Conservation (phyloP, 345 rosid genomes). For the Dipteronia sinensis region DNA sequence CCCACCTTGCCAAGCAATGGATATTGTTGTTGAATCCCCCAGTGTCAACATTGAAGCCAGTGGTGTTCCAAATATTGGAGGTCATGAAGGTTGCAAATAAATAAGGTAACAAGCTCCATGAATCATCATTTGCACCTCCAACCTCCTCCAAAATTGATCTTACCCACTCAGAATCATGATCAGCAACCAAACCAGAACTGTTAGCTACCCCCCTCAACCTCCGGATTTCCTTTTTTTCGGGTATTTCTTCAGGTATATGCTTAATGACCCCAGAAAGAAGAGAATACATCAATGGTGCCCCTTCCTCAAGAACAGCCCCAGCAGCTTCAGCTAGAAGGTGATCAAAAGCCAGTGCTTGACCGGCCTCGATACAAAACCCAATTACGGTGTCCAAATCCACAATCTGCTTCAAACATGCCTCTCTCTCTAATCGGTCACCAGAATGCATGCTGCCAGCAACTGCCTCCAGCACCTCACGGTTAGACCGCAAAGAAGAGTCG, state of each 20-base stretch:
- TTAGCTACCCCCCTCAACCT: constrained; percentile 82
- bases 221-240: constrained; percentile 83
- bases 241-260: constrained; percentile 86
- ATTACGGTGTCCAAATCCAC: constrained; percentile 91
- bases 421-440: constrained; percentile 90
- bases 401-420: constrained; percentile 75
- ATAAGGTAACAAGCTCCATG: constrained; percentile 94
- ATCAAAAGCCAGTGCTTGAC: constrained; percentile 95
- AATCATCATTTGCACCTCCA: constrained; percentile 90
- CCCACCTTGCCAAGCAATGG: constrained; percentile 91
- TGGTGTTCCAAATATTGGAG: constrained; percentile 82
- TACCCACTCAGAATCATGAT: constrained; percentile 98
- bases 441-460: constrained; percentile 95
- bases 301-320: constrained; percentile 84
- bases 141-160: constrained; percentile 87
- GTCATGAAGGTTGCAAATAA: constrained; percentile 87
- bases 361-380: constrained; percentile 95
- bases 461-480: constrained; percentile 81
- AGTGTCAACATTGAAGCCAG: constrained; percentile 88
- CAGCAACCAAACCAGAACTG: constrained; percentile 49
- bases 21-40: constrained; percentile 97
- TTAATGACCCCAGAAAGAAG: constrained; percentile 73
- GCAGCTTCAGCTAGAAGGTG: constrained; percentile 91
- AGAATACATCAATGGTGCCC: constrained; percentile 81
- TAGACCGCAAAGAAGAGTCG: constrained; percentile 86